Conservation (phyloP, 1,284 basidiomycete species). For the Anthracocystis walkeri region DNA sequence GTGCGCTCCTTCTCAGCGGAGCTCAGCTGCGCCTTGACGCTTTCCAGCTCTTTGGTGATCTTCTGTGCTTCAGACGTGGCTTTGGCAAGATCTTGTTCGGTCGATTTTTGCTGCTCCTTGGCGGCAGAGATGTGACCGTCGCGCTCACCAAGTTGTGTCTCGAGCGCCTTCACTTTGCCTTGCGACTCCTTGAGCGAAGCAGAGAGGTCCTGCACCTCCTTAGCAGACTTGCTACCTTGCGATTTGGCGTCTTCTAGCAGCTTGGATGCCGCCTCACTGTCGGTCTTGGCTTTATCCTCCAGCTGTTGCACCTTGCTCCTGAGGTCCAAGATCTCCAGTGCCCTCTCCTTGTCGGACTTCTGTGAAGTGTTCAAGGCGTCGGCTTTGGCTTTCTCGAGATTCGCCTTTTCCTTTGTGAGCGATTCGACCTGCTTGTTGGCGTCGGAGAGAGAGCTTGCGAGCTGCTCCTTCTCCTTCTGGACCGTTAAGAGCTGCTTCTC, state of each 20-base stretch:
- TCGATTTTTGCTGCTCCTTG: conserved; percentile 16
- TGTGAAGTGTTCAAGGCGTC: conserved; percentile 20
- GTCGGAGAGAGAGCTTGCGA: conserved; percentile 26
- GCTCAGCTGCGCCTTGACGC: conserved; percentile 9
- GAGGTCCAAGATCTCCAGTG: conserved; percentile 26
- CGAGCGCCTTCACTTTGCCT: conserved; percentile 15
- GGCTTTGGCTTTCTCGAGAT: conserved; percentile 24
- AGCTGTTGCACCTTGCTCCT: conserved; percentile 34
- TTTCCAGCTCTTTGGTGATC: conserved; percentile 23
- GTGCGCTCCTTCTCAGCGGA: conserved; percentile 15
- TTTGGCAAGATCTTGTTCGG: conserved; percentile 15
- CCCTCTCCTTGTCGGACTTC: conserved; percentile 20
- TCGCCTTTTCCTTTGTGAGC: conserved; percentile 30
- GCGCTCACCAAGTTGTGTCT: conserved; percentile 26
- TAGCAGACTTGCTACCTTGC: conserved; percentile 21
- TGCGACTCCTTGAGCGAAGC: conserved; percentile 23
- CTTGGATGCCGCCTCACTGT: conserved; percentile 15
- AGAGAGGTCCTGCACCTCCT: conserved; percentile 18
- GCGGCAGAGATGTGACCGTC: conserved; percentile 14
- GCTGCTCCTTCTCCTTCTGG: conserved; percentile 37
- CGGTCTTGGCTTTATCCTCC: conserved; percentile 20
- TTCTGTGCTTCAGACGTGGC: conserved; percentile 15
- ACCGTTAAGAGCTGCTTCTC: conserved; percentile 33
- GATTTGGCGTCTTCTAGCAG: conserved; percentile 25
- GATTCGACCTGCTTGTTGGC: conserved; percentile 28